Base-by-base conservation (phyloP, 345 rosid species). In the Populus davidiana region DNA sequence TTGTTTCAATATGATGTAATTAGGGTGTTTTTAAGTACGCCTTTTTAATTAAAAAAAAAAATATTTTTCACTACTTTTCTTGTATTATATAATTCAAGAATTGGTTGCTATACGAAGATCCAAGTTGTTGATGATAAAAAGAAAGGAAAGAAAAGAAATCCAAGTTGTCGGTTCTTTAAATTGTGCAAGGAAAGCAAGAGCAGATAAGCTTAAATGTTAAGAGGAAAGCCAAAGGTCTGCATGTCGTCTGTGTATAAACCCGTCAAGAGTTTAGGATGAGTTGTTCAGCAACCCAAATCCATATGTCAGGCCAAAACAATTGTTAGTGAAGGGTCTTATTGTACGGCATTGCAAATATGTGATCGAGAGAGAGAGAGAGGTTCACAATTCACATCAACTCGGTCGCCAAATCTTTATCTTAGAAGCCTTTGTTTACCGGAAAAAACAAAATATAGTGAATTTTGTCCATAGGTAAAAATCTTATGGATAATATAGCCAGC, bases 321-420 rank as follows among this genome's bases (percentile, higher is more conserved):
- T 81, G 85, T 86, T 85, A 86, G 86, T 74, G 75, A 73, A 75
- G 43, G 80, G 73, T 77, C 33, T 54, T 64, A 47, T 74, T 71
- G 80, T 71, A 54, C 56, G 75, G 16, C 67, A 67, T 35, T 29
- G 33, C 62, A 74, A 77, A 82, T 68, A 74, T 14, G 33, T 59
- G 79, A 61, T 73, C 72, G 82, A 62, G 16, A 56, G 61, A 78
- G 67, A 74, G 81, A 54, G 62, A 62, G 16, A 56, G 61, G n/a
- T n/a, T n/a, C n/a, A 25, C 25, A 25, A 17, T 83, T 77, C 81
- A 78, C 81, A 73, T 87, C 90, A 72, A 7, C 44, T 86, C 85
- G 82, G 84, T 85, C 73, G 83, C 86, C 69, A 85, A 85, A 83
- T 83, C 90, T 79, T 62, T 23, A 54, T 21, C 23, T 72, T 85